These are phyloP conservation scores for Elsinoe batatas DNA, from an alignment of 2,329 filamentous ascomycete species.

Conservation along the genomic window DNA sequence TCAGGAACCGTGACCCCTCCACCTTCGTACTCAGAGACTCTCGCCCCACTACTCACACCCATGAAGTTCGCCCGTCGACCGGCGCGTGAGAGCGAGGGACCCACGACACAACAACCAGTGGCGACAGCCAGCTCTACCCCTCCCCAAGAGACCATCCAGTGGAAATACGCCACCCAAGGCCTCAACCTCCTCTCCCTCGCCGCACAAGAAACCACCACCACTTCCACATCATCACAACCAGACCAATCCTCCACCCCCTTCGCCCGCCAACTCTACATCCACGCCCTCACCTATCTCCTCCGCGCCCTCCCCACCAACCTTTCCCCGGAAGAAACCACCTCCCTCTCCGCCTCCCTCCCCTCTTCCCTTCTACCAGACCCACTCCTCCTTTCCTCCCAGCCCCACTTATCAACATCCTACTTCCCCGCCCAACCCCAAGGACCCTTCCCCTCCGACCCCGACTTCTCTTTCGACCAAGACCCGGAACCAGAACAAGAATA, in stretches of 20 bases:
- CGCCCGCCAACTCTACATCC: slow-evolving; percentile 53
- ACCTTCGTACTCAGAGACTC: slow-evolving; percentile 15
- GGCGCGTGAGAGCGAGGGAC: background rate
- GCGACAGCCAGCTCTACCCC: slow-evolving; percentile 11
- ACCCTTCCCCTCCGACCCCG: slow-evolving; percentile 18
- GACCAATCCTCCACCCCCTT: slow-evolving; percentile 31
- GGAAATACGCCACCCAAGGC: slow-evolving; percentile 46
- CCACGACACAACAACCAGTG: background rate
- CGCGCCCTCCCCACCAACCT: slow-evolving; percentile 51
- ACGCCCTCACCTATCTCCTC: slow-evolving; percentile 55
- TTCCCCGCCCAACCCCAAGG: slow-evolving; percentile 18
- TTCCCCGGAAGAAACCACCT: slow-evolving; percentile 43
- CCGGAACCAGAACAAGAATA: background rate
- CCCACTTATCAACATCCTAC: slow-evolving; percentile 13
- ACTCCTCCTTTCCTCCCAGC: slow-evolving; percentile 16
- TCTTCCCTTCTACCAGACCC: slow-evolving; percentile 19
- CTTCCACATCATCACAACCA: slow-evolving; percentile 19
- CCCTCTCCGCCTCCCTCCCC: slow-evolving; percentile 45
- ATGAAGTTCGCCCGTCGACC: slow-evolving; percentile 11
- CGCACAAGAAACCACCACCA: slow-evolving; percentile 34
- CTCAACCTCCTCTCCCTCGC: slow-evolving; percentile 39
- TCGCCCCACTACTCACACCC: slow-evolving; percentile 12
- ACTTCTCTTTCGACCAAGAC: slow-evolving; percentile 11
- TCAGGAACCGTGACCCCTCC: slow-evolving; percentile 15
- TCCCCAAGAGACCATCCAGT: slow-evolving; percentile 32